Evolutionary conservation across 306 rosid genomes (phyloP).

Genomic region (Ormosia emarginata): DNA sequence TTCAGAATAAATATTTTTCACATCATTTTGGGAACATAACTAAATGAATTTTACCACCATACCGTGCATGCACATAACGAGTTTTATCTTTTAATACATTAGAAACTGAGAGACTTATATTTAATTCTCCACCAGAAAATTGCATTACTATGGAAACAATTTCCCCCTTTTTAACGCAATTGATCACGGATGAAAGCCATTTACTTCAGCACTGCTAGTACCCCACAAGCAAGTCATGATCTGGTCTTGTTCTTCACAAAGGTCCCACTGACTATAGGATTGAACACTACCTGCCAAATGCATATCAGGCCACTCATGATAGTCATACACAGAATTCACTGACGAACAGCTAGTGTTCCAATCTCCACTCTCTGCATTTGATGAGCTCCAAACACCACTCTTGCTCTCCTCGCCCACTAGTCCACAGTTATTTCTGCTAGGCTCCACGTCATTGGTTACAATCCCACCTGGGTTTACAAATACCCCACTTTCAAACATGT

Average conservation of each 20-base stretch:
- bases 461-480: conserved; percentile 6
- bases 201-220: conserved; percentile 12
- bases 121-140: background rate
- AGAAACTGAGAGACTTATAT: background rate
- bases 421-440: conserved; percentile 1
- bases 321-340: conserved; percentile 36
- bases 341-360: conserved; percentile 34
- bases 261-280: conserved; percentile 29
- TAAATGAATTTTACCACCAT: background rate
- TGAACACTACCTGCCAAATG: conserved; percentile 39
- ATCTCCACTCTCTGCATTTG: conserved; percentile 41
- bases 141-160: background rate
- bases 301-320: conserved; percentile 50
- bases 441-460: background rate
- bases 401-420: conserved; percentile 6
- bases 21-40: background rate
- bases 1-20: background rate
- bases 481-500: conserved; percentile 21
- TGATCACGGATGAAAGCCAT: conserved; percentile 8
- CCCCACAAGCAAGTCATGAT: conserved; percentile 43
- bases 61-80: background rate
- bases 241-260: conserved; percentile 33
- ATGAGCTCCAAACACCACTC: conserved; percentile 34
- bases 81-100: background rate
- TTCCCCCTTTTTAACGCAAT: background rate